Conservation (phyloP, 1,284 basidiomycete species). For the Gymnopus androsaceus region DNA sequence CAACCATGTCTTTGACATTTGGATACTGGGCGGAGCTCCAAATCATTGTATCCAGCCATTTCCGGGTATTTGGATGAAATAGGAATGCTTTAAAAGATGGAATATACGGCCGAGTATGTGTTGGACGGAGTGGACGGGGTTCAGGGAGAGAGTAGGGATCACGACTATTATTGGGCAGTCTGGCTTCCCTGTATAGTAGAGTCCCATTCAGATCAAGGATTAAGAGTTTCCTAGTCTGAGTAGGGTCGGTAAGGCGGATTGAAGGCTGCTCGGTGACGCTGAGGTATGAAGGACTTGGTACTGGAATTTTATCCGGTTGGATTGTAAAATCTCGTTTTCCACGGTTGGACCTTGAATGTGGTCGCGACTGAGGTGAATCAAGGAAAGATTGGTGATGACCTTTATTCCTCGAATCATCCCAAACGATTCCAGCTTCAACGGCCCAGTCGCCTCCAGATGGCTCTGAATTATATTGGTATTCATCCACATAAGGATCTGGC, state of each 20-base stretch:
- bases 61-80: slow-evolving; percentile 45
- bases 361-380: background rate
- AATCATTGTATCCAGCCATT: slow-evolving; percentile 66
- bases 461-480: background rate
- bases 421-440: too few relatives aligned
- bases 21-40: slow-evolving; percentile 74
- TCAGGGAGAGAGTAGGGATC: background rate
- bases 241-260: slow-evolving; percentile 1
- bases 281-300: slow-evolving; percentile 14
- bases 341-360: background rate
- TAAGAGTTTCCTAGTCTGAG: slow-evolving; percentile 50
- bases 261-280: slow-evolving; percentile 6
- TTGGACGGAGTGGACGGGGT: slow-evolving; percentile 26
- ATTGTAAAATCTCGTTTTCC: background rate
- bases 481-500: background rate
- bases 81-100: slow-evolving; percentile 57
- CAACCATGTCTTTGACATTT: slow-evolving; percentile 63
- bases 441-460: background rate
- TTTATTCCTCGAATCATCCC: background rate
- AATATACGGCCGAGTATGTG: slow-evolving; percentile 58
- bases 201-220: slow-evolving; percentile 75
- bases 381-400: background rate
- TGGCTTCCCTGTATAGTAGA: slow-evolving; percentile 52
- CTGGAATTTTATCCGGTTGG: slow-evolving; percentile 1
- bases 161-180: background rate